Evolutionary conservation across 23 red algal genomes (phyloP).

Genomic region (Gracilariopsis chorda): DNA sequence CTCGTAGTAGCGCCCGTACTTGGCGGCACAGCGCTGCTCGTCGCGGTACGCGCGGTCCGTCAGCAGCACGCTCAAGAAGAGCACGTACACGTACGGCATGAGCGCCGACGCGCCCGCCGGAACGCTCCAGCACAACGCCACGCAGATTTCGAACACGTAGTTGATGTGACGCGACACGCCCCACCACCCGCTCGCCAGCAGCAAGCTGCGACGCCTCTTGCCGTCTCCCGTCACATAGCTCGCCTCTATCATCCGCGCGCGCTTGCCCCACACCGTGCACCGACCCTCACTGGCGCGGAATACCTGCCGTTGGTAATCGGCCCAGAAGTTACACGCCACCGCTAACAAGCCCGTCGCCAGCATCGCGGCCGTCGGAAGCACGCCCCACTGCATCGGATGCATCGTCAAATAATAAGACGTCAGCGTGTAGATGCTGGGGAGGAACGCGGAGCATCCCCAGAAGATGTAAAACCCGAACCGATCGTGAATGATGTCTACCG

Average conservation of each 20-base stretch:
- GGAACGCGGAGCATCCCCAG: constrained; percentile 76
- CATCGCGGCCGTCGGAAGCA: not conserved
- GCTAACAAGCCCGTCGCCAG: constrained; percentile 14
- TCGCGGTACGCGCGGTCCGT: constrained; percentile 89
- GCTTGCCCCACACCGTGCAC: constrained; percentile 61
- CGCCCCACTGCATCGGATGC: constrained; percentile 18
- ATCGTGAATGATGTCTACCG: constrained; percentile 83
- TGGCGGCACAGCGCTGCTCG: constrained; percentile 75
- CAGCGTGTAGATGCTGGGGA: constrained; percentile 79
- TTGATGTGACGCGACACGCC: constrained; percentile 92
- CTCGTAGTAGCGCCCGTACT: constrained; percentile 81
- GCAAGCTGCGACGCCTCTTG: constrained; percentile 46
- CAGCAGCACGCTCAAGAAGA: constrained; percentile 87
- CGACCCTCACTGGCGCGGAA: constrained; percentile 62
- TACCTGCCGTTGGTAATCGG: constrained; percentile 58
- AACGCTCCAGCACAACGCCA: constrained; percentile 80
- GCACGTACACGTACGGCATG: constrained; percentile 90
- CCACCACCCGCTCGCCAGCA: constrained; percentile 96
- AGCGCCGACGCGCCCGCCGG: constrained; percentile 55
- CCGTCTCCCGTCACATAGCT: constrained; percentile 75
- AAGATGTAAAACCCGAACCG: constrained; percentile 78
- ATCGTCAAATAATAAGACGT: constrained; percentile 52
- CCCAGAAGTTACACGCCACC: constrained; percentile 57
- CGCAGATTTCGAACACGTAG: constrained; percentile 85
- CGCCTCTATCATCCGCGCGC: constrained; percentile 32